A percentile compares a stretch with the other conserved stretches of the same genome.
Conservation (phyloP, 306 rosid species). For the Cicer pinnatifidum region DNA sequence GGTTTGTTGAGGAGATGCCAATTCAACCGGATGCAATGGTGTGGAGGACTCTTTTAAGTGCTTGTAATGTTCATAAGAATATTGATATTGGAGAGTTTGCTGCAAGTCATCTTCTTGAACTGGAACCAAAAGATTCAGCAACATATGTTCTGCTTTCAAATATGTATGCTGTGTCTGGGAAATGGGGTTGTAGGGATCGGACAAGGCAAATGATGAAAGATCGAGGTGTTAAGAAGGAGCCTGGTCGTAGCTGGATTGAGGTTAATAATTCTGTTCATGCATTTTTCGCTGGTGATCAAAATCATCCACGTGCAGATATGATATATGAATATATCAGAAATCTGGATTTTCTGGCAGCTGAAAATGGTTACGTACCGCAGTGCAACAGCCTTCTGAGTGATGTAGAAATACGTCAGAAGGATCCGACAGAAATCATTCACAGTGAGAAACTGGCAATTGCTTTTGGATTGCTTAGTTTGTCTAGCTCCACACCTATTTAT, state of each 20-base stretch:
- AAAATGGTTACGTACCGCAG: conserved; percentile 66
- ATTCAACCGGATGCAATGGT: conserved; percentile 77
- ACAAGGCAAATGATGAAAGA: conserved; percentile 80
- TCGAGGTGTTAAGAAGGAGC: conserved; percentile 84
- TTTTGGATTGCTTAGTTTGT: conserved; percentile 73
- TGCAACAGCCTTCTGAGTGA: conserved; percentile 61
- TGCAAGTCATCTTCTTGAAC: conserved; percentile 71
- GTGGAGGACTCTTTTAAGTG: conserved; percentile 93
- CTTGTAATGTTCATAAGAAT: conserved; percentile 70
- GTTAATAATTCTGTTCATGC: conserved; percentile 66
- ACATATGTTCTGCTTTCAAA: conserved; percentile 84
- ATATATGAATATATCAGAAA: conserved; percentile 63
- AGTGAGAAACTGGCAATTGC: conserved; percentile 85
- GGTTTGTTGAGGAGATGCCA: conserved; percentile 74
- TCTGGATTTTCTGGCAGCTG: conserved; percentile 55
- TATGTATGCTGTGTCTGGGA: conserved; percentile 77
- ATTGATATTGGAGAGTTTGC: conserved; percentile 83
- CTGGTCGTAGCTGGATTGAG: conserved; percentile 92
- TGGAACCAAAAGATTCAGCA: conserved; percentile 89
- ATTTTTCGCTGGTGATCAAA: conserved; percentile 79
- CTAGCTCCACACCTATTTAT: conserved; percentile 56
- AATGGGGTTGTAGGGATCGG: conserved; percentile 78
- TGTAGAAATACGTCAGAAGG: conserved; percentile 62
- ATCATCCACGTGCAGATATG: conserved; percentile 63
- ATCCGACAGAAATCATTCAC: conserved; percentile 59